A percentile compares a stretch with the other conserved stretches of the same genome.
Conservation (phyloP, 768 basidiomycete genomes). For the Trametes meyenii region DNA sequence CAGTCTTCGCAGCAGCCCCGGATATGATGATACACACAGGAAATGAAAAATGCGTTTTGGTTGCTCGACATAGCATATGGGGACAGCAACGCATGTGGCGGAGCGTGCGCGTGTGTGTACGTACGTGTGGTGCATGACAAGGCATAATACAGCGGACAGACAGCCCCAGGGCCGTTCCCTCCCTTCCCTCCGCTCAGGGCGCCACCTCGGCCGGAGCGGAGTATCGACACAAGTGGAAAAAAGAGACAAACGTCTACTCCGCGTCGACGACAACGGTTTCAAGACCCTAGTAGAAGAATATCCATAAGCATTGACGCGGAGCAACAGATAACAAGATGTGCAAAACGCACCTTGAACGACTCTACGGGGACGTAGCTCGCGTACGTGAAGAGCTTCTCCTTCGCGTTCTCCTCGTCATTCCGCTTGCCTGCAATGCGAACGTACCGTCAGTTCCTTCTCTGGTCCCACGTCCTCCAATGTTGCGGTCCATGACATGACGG, state of each 20-base stretch:
- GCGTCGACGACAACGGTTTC: constrained; percentile 83
- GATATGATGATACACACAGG: neutral
- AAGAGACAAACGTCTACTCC: constrained; percentile 51
- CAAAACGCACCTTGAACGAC: constrained; percentile 76
- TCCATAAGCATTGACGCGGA: constrained; percentile 14
- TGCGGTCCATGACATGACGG: neutral
- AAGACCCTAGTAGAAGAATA: constrained; percentile 59
- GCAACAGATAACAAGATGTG: neutral
- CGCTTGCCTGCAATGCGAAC: constrained; percentile 71
- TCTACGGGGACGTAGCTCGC: constrained; percentile 78
- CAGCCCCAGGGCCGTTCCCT: constrained; percentile 12
- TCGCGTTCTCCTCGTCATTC: constrained; percentile 98
- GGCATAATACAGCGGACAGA: constrained; percentile 26
- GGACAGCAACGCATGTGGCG: constrained; percentile 25
- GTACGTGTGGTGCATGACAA: constrained; percentile 28
- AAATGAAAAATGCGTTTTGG: constrained; percentile 17
- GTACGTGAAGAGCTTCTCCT: constrained; percentile 96
- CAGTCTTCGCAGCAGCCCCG: too few species aligned
- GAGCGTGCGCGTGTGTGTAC: constrained; percentile 16
- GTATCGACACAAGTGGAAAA: constrained; percentile 20
- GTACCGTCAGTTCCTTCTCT: neutral
- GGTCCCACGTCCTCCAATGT: neutral
- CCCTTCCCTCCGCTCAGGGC: constrained; percentile 22
- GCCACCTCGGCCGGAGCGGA: constrained; percentile 7
- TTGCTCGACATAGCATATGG: constrained; percentile 35